Evolutionary conservation across 768 basidiomycete genomes (phyloP).

Genomic region (Harrya chromipes): DNA sequence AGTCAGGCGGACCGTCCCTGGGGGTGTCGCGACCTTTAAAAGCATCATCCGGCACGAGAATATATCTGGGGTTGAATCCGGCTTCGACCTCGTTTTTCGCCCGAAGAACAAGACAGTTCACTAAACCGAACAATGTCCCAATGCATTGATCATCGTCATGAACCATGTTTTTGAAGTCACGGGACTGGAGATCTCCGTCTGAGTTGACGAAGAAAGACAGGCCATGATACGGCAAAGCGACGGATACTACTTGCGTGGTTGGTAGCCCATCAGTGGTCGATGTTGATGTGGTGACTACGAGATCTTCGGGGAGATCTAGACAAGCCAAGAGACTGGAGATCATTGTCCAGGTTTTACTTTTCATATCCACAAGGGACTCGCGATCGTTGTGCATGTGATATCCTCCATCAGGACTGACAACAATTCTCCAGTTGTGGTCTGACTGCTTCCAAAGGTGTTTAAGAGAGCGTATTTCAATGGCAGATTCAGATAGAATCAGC

Average conservation of each 20-base stretch:
- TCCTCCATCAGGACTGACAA: background rate
- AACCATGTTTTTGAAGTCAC: constrained; percentile 39
- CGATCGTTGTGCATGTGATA: constrained; percentile 6
- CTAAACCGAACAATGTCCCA: constrained; percentile 44
- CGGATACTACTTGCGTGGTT: background rate
- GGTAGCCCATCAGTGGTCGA: background rate
- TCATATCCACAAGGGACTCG: constrained; percentile 24
- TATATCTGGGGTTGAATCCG: constrained; percentile 6
- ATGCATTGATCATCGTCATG: constrained; percentile 39
- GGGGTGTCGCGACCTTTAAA: background rate
- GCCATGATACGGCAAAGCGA: constrained; percentile 38
- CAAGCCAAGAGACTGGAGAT: constrained; percentile 20
- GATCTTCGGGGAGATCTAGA: constrained; percentile 19
- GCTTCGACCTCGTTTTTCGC: constrained; percentile 7
- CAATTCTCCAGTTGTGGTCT: constrained; percentile 20
- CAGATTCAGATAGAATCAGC: constrained; percentile 23
- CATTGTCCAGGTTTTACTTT: constrained; percentile 27
- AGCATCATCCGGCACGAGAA: constrained; percentile 40
- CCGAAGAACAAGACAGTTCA: constrained; percentile 39
- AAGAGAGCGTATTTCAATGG: constrained; percentile 29
- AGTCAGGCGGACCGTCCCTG: constrained; percentile 19
- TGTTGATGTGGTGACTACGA: constrained; percentile 16
- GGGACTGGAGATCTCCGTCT: constrained; percentile 35
- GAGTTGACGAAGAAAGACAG: constrained; percentile 39
- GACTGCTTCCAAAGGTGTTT: constrained; percentile 25